A percentile compares a stretch with the other conserved stretches of the same genome.
These are phyloP conservation scores for Teratosphaeria nubilosa DNA, from an alignment of 2,329 filamentous ascomycete species.

Conservation along the genomic window DNA sequence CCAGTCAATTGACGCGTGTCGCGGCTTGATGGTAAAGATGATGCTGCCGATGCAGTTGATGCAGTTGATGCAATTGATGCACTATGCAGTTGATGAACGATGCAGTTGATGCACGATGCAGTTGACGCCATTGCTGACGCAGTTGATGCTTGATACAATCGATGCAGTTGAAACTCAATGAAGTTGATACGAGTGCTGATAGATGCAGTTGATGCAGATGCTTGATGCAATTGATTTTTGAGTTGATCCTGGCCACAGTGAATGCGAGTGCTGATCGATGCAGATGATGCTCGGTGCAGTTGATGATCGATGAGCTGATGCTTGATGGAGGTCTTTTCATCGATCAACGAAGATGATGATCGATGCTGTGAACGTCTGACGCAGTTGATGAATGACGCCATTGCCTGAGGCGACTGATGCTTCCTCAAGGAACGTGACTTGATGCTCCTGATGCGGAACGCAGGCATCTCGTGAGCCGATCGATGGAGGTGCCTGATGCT, in stretches of 20 bases:
- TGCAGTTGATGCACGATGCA: too few species aligned
- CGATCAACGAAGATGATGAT: background rate
- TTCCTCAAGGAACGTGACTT: too few species aligned
- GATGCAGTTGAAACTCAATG: background rate
- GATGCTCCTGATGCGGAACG: too few species aligned
- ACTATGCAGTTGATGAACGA: background rate
- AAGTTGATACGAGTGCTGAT: too few species aligned
- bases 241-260: background rate
- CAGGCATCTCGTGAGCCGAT: too few species aligned
- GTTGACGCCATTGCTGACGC: background rate
- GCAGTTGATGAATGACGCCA: background rate
- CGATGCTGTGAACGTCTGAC: background rate
- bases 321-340: background rate
- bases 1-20: too few species aligned
- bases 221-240: background rate
- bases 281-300: background rate
- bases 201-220: too few species aligned
- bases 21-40: too few species aligned
- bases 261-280: background rate
- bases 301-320: background rate
- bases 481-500: too few species aligned
- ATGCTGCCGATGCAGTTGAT: background rate
- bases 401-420: background rate
- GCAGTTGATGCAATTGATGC: background rate
- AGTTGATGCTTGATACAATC: background rate